Evolutionary conservation across 257 asterid genomes (phyloP).

Genomic region (Solanum corneliomulleri): DNA sequence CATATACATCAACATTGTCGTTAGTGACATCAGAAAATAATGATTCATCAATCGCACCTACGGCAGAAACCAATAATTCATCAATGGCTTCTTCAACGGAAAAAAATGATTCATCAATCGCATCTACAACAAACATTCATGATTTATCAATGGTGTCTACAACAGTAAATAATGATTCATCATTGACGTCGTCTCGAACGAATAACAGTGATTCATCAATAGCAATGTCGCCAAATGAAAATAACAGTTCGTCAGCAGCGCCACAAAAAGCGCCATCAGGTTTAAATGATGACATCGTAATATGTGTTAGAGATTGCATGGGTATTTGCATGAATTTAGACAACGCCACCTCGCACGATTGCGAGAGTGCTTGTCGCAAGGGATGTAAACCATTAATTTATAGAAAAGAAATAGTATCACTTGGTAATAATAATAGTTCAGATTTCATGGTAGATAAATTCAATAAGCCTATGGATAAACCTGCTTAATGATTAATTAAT

Average conservation of each 20-base stretch:
- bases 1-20: background rate
- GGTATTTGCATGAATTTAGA: constrained; percentile 5
- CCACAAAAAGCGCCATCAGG: rapidly evolving
- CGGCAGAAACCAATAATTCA: background rate
- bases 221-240: background rate
- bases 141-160: background rate
- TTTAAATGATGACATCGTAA: background rate
- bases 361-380: background rate
- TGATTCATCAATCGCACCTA: background rate
- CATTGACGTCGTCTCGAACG: background rate
- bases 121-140: background rate
- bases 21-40: background rate
- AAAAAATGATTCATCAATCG: background rate
- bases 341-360: background rate
- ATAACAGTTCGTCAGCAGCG: background rate
- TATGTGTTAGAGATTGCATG: constrained; percentile 10
- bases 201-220: background rate
- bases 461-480: background rate
- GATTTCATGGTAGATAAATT: background rate
- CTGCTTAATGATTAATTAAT: background rate
- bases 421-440: background rate
- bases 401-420: background rate
- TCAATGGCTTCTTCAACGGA: background rate
- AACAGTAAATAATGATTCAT: background rate
- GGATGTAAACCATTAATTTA: constrained; percentile 8